These are phyloP conservation scores for Teratosphaeria epicoccoides DNA, from an alignment of 2,329 filamentous ascomycete species.

Conservation along the genomic window DNA sequence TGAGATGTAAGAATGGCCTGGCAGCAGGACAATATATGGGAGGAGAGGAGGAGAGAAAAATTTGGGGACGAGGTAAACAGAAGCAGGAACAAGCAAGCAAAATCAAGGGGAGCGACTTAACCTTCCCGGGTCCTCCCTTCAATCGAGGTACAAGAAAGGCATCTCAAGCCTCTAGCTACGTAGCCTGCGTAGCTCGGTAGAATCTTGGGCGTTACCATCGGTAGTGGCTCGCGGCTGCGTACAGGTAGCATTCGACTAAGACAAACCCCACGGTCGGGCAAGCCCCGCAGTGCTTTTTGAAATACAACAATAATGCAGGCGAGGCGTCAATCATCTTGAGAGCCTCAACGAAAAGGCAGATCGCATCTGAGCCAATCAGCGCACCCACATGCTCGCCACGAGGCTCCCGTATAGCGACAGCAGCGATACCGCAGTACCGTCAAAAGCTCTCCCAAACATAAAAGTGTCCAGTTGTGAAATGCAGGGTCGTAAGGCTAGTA, in stretches of 20 bases:
- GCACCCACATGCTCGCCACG: background rate
- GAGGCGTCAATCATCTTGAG: no score
- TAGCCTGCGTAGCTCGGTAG: background rate
- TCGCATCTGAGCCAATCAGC: background rate
- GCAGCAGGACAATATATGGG: background rate
- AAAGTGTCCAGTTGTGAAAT: background rate
- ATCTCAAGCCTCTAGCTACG: background rate
- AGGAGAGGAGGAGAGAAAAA: constrained; percentile 1
- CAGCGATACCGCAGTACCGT: background rate
- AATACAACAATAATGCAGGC: no score
- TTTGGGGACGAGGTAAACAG: background rate
- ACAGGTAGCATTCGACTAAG: background rate
- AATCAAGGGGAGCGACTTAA: background rate
- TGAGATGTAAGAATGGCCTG: background rate
- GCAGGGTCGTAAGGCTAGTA: background rate
- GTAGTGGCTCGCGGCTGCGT: background rate
- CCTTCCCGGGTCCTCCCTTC: background rate
- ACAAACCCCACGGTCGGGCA: background rate
- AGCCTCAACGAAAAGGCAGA: background rate
- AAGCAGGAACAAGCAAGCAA: background rate
- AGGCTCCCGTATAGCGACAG: background rate
- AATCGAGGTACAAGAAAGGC: background rate
- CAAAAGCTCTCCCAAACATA: background rate
- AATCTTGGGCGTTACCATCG: background rate
- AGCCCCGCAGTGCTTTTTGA: background rate